Base-by-base conservation (phyloP, 352 stramenopile species). In the Globisporangium middletonii region DNA sequence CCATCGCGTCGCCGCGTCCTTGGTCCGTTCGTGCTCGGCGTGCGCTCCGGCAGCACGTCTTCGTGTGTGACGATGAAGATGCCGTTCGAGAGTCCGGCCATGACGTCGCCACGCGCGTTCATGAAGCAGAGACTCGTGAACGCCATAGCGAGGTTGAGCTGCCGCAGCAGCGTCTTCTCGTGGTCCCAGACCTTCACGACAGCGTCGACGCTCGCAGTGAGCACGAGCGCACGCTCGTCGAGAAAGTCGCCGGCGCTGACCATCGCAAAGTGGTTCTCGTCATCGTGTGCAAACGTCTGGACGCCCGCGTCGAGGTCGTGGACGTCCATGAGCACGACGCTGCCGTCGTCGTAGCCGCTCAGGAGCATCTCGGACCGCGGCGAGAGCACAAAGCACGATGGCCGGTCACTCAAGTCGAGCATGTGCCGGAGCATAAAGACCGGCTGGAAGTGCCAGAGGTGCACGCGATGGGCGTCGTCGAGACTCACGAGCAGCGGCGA, bases 181-280 rank as follows among this genome's bases (percentile, higher is more conserved):
- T 88, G 79, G 52, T 87, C 73, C 81, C 81, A 91, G 53, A 88
- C 62, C 66, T 89, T 88, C 46, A 89, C 67, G 30, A 84, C 67
- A 12, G 79, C 79, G 53, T 89, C 81, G n/a, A 88, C 75, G 53
- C 78, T 91, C 4, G 65, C 78, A 0, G 78, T 88, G 11, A 89
- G 59, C 16, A 83, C 58, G 38, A 91, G 28, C 11, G 57, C 58
- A 26, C 79, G 73, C 37, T 83, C 68, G 53, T 91, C 78, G 2
- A 86, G 60, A 61, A 87, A 91, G 43, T 88, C 81, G 8, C 60
- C 81, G 2, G 71, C 75, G 35, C 73, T 83, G 16, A 89, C 68
- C 43, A 84, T 85, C 12, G 78, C 78, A 26, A 63, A 69, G 59
- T 90, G 80, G 60, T 72, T 68, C 23, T 85, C 68, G 27, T 91